Evolutionary conservation across 352 stramenopile species (phyloP), one percentile per base, ranked within the genome.

Genomic region (Phytophthora megakarya): DNA sequence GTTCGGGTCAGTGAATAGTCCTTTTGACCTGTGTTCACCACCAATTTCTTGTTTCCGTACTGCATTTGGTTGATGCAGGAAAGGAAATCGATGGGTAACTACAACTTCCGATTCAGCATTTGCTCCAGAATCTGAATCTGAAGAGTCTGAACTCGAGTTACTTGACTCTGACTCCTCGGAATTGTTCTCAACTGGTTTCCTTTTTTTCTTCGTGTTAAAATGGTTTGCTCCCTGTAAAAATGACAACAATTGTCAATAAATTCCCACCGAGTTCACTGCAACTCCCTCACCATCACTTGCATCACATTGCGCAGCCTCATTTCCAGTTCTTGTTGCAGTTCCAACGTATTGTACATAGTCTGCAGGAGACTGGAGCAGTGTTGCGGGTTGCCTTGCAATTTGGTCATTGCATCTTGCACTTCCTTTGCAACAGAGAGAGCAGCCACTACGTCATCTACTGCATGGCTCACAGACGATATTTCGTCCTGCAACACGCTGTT

Each of bases 311-410:
- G 47, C 12, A 54, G 21, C 3, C 3, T 42, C 22, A 44, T 16
- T 21, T 44, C 32, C 30, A 44, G 32, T 4, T 54, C 32, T 6
- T 12, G 32, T 44, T 37, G 48, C 15, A 56, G 10, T 13, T 15
- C 11, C 16, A 54, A 40, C 30, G 47, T 43, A 9, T 8, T 54
- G 19, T 44, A 9, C 47, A 54, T 54, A 21, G 47, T 44, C 12
- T 54, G 30, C 5, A 33, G 5, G 12, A 54, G 47, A 44, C 30
- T 54, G 15, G 12, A 7, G 6, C 22, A 42, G 13, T 7, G 19
- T 26, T 54, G 47, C 5, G 47, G 47, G 6, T 44, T 54, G 19
- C 30, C 12, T 21, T 28, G n/a, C 21, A 54, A n/a, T 54, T 54
- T 42, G 28, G 2, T 28, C 7, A 54, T 30, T 54, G 47, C 47